phyloP scores from a whole-genome alignment of 2,329 filamentous ascomycete genomes.

The Aotearoamyces nothofagi region DNA sequence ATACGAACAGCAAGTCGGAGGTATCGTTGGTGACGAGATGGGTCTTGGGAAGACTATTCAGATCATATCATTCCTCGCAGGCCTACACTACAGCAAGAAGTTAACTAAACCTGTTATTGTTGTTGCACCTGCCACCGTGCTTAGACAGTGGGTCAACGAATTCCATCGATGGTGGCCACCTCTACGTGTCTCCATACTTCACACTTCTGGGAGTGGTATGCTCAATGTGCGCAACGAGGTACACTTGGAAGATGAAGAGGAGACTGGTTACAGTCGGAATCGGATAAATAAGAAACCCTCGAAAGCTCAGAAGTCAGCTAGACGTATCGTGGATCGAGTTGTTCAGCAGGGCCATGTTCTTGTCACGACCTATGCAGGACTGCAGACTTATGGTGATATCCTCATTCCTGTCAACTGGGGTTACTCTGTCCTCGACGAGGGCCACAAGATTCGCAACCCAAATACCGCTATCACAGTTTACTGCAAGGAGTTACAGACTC shows the following conservation, averaged over 20 bases:
- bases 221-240: conserved; percentile 60
- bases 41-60: conserved; percentile 91
- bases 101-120: conserved; percentile 77
- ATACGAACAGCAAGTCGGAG: conserved; percentile 77
- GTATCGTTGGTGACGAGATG: conserved; percentile 97
- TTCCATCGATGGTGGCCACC: conserved; percentile 99
- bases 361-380: conserved; percentile 86
- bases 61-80: conserved; percentile 53
- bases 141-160: conserved; percentile 96
- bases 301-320: conserved; percentile 53
- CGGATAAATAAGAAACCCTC: conserved; percentile 24
- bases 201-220: conserved; percentile 95
- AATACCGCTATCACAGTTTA: conserved; percentile 90
- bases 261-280: conserved; percentile 30
- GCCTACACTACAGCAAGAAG: conserved; percentile 80
- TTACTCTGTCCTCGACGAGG: conserved; percentile 89
- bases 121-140: conserved; percentile 84
- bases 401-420: conserved; percentile 79
- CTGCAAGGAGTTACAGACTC: conserved; percentile 84
- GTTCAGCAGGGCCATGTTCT: conserved; percentile 78
- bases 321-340: conserved; percentile 69
- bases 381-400: conserved; percentile 82
- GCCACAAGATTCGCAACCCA: conserved; percentile 95
- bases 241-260: conserved; percentile 35
- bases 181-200: conserved; percentile 85